Evolutionary conservation across 345 rosid genomes (phyloP), one percentile per base, ranked within the genome.

Genomic region (Brassica carinata): DNA sequence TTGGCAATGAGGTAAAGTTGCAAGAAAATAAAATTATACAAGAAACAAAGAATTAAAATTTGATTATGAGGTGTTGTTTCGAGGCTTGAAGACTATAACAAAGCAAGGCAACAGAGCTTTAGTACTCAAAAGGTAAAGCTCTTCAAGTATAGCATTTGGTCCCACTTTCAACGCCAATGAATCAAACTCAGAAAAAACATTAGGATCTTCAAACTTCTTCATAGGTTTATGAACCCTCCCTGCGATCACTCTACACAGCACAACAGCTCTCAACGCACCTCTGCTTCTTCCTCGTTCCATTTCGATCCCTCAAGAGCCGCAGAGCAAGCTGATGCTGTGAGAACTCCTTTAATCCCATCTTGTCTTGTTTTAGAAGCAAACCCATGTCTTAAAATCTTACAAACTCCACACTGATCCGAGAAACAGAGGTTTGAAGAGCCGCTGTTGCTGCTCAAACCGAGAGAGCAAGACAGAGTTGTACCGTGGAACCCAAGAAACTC

Each of bases 101-200:
- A 91, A 93, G 81, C 98, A 90, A 79, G 93, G 93, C 19, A 93
- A 84, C 53, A 93, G 87, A 82, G 95, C 94, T 75, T 75, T 86
- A 51, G 85, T 88, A 82, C 83, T 85, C 58, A 87, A 76, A 3
- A 85, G 17, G 75, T 79, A 89, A 7, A 93, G 88, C 59, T 93
- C 97, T 31, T 89, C 92, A 70, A 87, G 74, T 77, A 74, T 67
- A 45, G 73, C 66, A 51, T 17, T 7, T 66, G 74, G 58, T 82
- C 90, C 74, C 69, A 67, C 59, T 88, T 88, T 75, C 85, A 81
- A 88, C 9, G 91, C 93, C 64, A 90, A 29, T 0, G 98, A 94
- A 66, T 91, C 97, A 73, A 91, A 94, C 14, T 88, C 86, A 1
- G 89, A 70, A 80, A 51, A 64, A 63, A n/a, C 74, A 58, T 19